phyloP scores from a whole-genome alignment of 108 stramenopile species.

The Discostella stelligeroides region DNA sequence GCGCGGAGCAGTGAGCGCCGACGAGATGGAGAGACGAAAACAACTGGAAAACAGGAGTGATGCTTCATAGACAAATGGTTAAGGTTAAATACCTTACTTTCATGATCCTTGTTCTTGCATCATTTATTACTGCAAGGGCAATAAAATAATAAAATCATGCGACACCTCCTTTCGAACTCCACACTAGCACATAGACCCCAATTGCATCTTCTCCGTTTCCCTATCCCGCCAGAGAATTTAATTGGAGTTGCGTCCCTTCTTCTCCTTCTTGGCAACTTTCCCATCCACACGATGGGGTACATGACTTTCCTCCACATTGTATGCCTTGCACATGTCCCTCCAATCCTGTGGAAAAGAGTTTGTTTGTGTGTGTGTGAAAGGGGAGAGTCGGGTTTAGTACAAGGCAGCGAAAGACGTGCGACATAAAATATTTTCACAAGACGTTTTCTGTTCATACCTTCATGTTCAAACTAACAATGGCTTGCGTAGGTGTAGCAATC shows the following conservation, averaged over 20 bases:
- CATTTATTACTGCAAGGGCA: no score
- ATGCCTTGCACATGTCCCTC: slow-evolving; percentile 66
- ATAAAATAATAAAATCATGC: neutral
- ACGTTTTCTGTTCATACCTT: slow-evolving; percentile 21
- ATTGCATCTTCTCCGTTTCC: neutral
- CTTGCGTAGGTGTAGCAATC: slow-evolving; percentile 51
- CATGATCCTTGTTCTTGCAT: no score
- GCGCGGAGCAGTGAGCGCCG: slow-evolving; percentile 66
- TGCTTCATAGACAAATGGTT: no score
- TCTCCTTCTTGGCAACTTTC: slow-evolving; percentile 19
- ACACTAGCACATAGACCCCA: neutral
- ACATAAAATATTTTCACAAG: neutral
- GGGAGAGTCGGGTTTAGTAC: neutral
- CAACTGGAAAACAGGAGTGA: no score
- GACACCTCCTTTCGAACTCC: neutral
- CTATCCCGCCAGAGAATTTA: neutral
- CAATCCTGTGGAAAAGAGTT: slow-evolving; percentile 53
- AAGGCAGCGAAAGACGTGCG: neutral
- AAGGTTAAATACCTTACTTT: no score
- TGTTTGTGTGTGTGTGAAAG: neutral
- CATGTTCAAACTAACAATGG: slow-evolving; percentile 72
- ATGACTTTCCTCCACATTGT: slow-evolving; percentile 59
- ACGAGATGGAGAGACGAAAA: slow-evolving; percentile 21
- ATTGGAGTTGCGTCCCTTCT: slow-evolving; percentile 11
- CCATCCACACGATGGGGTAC: slow-evolving; percentile 61